Base-by-base conservation (phyloP, 1,284 basidiomycete species). In the Phellopilus nigrolimitatus region DNA sequence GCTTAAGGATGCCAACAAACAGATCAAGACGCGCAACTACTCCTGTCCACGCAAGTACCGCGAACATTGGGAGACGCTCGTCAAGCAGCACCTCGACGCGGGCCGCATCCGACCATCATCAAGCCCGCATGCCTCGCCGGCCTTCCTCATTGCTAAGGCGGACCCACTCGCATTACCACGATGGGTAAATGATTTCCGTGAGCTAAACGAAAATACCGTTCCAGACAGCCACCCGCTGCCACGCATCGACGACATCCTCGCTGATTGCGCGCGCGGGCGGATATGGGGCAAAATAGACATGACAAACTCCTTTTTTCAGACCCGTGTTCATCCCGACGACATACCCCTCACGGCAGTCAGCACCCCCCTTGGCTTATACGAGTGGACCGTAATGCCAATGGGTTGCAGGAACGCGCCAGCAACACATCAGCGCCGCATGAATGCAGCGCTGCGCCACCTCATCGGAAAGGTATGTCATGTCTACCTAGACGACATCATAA, bases 401-500 rank as follows among this genome's bases (percentile, higher is more conserved):
- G 71, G 71, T 0, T 56, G 64, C 10, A 50, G 60, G 2, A 73
- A 74, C 47, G 61, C 71, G 0, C 69, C 69, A 0, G 57, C 70
- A 0, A 68, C 64, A 0, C 68, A 72, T 46, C 71, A 73, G 45
- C 57, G 62, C 0, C 60, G 63, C 0, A 63, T 72, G 49, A 66
- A 60, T 2, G 34, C 51, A 6, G 66, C 70, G 0, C 60, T 74
- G 0, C 56, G 59, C 0, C 52, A 55, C 0, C 58, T 60, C 42
- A 60, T 75, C 22, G 70, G 71, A 6, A 61, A 60, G 1, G 64
- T 70, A 44, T 70, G 67, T 53, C 64, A 72, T 53, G 65, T 72
- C 0, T 75, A 74, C 51, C 55, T 75, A 0, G 71, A 76, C 53
- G 64, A 75, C 47, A 74, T 76, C 40, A 60, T 75, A 27, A 71